Evolutionary conservation across 495 filamentous ascomycete species (phyloP), one percentile per base, ranked within the genome.

Genomic region (Penicillium canescens): DNA sequence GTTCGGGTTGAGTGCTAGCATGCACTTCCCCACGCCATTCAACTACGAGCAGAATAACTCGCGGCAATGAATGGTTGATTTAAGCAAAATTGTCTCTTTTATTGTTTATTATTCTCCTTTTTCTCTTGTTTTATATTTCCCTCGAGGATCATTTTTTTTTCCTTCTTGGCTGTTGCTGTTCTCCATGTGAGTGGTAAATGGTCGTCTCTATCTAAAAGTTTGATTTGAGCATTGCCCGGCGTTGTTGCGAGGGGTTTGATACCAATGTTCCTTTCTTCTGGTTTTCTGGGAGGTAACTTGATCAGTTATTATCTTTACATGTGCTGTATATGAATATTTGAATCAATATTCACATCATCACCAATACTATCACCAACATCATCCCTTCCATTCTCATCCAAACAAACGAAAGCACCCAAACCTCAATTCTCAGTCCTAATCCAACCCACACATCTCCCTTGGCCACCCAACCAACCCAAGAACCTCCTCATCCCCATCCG

Each of bases 1-100:
- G 8, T 96, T 96, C 62, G 92, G 91, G 14, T 75, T 96, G 39
- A 90, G 87, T 48, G 91, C 91, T 18, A 94, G 89, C 72, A 95
- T 96, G 92, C 89, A 92, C 59, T 96, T 95, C 61, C 91, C 91
- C 18, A 92, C 89, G 4, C 88, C 90, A 37, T 96, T 92, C 74
- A 88, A 86, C 47, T 92, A 91, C 66, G 88, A 92, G 47, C 74
- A 77, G 50, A 71, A 67, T 46, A 66, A 71, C 59, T 50, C 71
- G 39, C 73, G 76, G 46, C 64, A 68, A 55, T 77, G 55, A 71
- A 44, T 44, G 39, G 9, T 14, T 23, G 23, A 40, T 38, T 35
- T 18, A 18, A 18, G 18, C 7, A 35, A 58, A 49, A 26, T 50
- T 39, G 47, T 38, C 11, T 26, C 33, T 13, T 21, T 7, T 50